Base-by-base conservation (phyloP, 192 early-diverging fungal species). In the Backusella westeae region DNA sequence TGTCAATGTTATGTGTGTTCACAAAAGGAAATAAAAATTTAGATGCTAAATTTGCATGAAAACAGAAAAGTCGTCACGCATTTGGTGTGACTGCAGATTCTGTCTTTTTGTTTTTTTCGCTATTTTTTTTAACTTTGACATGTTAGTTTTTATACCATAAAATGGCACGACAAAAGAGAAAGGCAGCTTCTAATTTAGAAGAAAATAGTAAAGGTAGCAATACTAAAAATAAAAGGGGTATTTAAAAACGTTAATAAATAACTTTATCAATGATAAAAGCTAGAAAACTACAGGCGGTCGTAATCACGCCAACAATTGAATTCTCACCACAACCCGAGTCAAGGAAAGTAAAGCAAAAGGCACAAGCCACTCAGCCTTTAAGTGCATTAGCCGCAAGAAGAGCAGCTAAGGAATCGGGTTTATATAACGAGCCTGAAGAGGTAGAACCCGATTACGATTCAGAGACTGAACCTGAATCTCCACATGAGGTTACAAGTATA, bases 321-420 rank as follows among this genome's bases (percentile, higher is more conserved):
- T 4, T 63, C 26, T 14, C 56, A 29, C 23, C 21, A 63, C 12
- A 63, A 29, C 56, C 56, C 26, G 23, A 63, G 29, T 23, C 56
- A 1, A 63, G 1, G 53, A 32, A 70, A 7, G 36, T 29, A 26
- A 70, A 38, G n/a, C 21, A 19, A 70, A 36, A 70, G 6, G 17
- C 5, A 73, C 23, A 6, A 29, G 21, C 53, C 34, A 29, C 72
- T 67, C 12, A 63, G 66, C 68, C 76, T 3, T 21, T 73, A 19
- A 71, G 80, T 56, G 71, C 79, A 8, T 73, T 75, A 12, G 77
- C 73, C 14, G 77, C 67, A 26, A 41, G 76, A 56, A 71, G 44
- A 26, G 79, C 75, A 68, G 76, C 69, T 63, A 41, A 63, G 17
- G 69, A 77, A 23, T 59, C 67, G 0, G 32, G 35, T 21, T 63